Evolutionary conservation across 805 yeast genomes (phyloP), one percentile per base, ranked within the genome.

Genomic region (Metschnikowia baotianmanensis): DNA sequence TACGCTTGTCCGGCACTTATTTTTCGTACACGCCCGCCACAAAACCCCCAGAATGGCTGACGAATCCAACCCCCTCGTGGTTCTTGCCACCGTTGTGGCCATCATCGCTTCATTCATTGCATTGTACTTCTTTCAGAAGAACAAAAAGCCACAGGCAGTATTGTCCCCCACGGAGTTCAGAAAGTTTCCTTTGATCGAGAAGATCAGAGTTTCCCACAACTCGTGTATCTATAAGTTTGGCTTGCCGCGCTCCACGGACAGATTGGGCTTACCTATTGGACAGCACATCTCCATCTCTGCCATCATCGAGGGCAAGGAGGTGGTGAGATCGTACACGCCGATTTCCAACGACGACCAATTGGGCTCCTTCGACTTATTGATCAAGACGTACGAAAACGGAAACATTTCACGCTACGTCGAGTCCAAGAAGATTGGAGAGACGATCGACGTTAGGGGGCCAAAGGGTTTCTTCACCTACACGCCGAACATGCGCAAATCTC

Each of bases 201-300:
- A 86, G 67, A 81, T 83, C 19, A 74, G 81, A 29, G 71, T 91
- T 18, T 74, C 85, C 29, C 91, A 86, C 62, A 88, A 90, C 65
- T 77, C 95, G 20, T 86, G 90, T 32, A 65, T 88, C 44, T 86
- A 87, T 68, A 78, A 90, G 58, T 88, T 91, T 58, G 86, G 83
- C 10, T 76, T 91, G 52, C 96, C 96, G 38, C 73, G 76, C 48
- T 73, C 82, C 26, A 73, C 78, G 38, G 89, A 86, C 59, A 71
- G 80, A 33, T 75, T 91, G 47, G 96, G 96, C 8, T 74, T 91
- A 50, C 96, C 96, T 42, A 83, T 87, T 57, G 98, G 98, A 39
- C 97, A 91, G 69, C 97, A 91, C 62, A 83, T 91, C 58, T 77
- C 88, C 32, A 80, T 90, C 53, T 78, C 78, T 16, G 91, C 95